These are phyloP conservation scores for Paratrimastix pyriformis DNA, from an alignment of 78 protist genomes.

Conservation along the genomic window DNA sequence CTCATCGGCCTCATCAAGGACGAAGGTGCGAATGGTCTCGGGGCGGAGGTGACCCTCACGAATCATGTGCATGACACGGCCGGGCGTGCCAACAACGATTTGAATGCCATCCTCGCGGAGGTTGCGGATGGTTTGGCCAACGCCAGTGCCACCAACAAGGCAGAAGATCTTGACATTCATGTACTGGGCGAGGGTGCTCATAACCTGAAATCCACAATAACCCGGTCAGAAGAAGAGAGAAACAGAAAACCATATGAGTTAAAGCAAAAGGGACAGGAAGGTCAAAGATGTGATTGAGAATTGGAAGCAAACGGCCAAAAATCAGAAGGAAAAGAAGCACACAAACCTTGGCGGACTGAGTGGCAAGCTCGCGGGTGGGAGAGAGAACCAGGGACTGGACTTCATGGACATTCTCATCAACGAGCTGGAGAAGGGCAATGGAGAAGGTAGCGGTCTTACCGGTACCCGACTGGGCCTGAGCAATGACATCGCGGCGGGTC, in stretches of 20 bases:
- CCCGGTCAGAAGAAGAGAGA: not conserved
- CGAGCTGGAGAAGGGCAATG: slow-evolving; percentile 21
- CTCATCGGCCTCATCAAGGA: slow-evolving; percentile 73
- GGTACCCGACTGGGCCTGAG: slow-evolving; percentile 97
- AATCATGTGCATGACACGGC: slow-evolving; percentile 36
- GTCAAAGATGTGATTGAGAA: no score
- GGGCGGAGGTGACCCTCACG: slow-evolving; percentile 9
- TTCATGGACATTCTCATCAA: slow-evolving; percentile 4
- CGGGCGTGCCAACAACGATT: slow-evolving; percentile 80
- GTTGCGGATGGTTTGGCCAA: slow-evolving; percentile 10
- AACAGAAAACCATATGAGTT: no score
- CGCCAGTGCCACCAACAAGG: slow-evolving; percentile 39
- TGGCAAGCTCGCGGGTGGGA: slow-evolving; percentile 55
- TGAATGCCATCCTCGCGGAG: slow-evolving; percentile 29
- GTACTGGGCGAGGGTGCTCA: not conserved
- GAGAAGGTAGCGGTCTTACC: slow-evolving; percentile 96
- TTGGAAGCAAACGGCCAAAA: no score
- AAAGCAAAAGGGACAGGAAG: no score
- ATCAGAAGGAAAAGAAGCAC: not conserved
- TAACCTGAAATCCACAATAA: not conserved
- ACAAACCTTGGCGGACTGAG: slow-evolving; percentile 32
- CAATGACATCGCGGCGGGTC: slow-evolving; percentile 84
- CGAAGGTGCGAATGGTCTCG: slow-evolving; percentile 36
- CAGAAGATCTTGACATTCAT: not conserved
- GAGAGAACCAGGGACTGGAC: slow-evolving; percentile 44